Percentiles rank a stretch among this genome's conserved stretches.
phyloP scores from a whole-genome alignment of 352 stramenopile genomes.

The Phytopythium cucurbitacearum region DNA sequence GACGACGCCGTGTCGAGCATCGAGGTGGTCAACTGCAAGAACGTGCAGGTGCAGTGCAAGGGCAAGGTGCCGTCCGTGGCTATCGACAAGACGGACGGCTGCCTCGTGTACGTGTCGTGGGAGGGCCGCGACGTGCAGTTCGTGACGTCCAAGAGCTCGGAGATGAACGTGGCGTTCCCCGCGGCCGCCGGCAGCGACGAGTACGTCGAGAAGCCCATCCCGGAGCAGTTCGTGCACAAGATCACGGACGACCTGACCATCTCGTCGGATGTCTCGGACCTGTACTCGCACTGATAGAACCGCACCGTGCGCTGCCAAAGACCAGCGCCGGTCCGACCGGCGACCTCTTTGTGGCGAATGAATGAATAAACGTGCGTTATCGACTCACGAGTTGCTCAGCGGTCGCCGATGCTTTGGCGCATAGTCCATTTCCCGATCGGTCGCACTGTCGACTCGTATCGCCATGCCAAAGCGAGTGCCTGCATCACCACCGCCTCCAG shows the following conservation, averaged over 20 bases:
- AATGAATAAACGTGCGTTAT: too few species aligned
- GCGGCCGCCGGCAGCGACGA: conserved; percentile 77
- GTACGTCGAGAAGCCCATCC: conserved; percentile 94
- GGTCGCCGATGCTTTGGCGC: too few species aligned
- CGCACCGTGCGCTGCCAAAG: too few species aligned
- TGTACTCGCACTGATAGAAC: conserved; percentile 81
- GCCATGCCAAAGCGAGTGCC: too few species aligned
- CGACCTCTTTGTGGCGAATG: too few species aligned
- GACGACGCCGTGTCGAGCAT: conserved; percentile 95
- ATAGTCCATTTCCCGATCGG: too few species aligned
- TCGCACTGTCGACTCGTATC: too few species aligned
- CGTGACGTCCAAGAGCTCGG: conserved; percentile 95
- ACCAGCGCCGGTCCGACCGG: too few species aligned
- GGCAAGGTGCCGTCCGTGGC: conserved; percentile 92
- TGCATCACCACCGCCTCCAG: too few species aligned
- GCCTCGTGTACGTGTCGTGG: conserved; percentile 94
- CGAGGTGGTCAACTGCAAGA: conserved; percentile 98
- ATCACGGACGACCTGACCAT: conserved; percentile 83
- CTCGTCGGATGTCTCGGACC: conserved; percentile 92
- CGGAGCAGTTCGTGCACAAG: conserved; percentile 96
- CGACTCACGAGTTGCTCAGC: too few species aligned
- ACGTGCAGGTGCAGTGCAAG: conserved; percentile 93
- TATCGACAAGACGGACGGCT: conserved; percentile 99
- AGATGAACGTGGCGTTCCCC: conserved; percentile 97
- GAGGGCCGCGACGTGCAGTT: conserved; percentile 88